phyloP scores from a whole-genome alignment of 2,329 filamentous ascomycete genomes.

The Ceratocystis alfenasii region DNA sequence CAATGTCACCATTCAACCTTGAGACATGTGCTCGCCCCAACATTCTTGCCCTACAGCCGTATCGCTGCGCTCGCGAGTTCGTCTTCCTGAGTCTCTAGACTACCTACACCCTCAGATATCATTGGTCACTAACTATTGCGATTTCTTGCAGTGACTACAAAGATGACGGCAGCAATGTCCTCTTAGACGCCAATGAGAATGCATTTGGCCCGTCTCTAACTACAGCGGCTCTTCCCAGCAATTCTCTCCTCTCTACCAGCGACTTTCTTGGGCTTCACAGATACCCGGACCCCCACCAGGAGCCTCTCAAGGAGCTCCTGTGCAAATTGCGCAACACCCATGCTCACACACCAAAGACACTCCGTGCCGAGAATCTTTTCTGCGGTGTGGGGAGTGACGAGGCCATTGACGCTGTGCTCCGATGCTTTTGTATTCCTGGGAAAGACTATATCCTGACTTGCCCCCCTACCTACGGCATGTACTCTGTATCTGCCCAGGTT shows the following conservation, averaged over 20 bases:
- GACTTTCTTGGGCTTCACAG: constrained; percentile 77
- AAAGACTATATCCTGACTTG: constrained; percentile 86
- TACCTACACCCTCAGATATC: neutral
- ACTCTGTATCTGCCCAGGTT: constrained; percentile 81
- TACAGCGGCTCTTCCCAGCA: constrained; percentile 35
- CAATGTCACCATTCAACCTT: constrained; percentile 57
- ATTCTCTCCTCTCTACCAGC: constrained; percentile 33
- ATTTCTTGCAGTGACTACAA: constrained; percentile 72
- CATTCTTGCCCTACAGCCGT: constrained; percentile 64
- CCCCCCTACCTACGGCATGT: constrained; percentile 98
- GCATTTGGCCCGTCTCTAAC: constrained; percentile 75
- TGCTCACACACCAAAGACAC: constrained; percentile 58
- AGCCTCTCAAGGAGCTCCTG: constrained; percentile 70
- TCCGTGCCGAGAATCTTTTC: constrained; percentile 76
- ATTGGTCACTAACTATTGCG: constrained; percentile 20
- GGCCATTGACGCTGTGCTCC: constrained; percentile 85
- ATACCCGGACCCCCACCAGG: constrained; percentile 94
- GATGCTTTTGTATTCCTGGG: constrained; percentile 83
- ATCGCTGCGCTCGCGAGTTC: constrained; percentile 72
- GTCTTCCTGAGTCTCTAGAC: constrained; percentile 27
- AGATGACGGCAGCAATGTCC: constrained; percentile 88
- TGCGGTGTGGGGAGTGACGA: constrained; percentile 94
- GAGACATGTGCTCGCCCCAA: constrained; percentile 64
- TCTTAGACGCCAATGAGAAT: constrained; percentile 97
- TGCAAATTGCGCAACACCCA: constrained; percentile 81